Conservation (phyloP, 768 basidiomycete species). For the Clavaria fumosa region DNA sequence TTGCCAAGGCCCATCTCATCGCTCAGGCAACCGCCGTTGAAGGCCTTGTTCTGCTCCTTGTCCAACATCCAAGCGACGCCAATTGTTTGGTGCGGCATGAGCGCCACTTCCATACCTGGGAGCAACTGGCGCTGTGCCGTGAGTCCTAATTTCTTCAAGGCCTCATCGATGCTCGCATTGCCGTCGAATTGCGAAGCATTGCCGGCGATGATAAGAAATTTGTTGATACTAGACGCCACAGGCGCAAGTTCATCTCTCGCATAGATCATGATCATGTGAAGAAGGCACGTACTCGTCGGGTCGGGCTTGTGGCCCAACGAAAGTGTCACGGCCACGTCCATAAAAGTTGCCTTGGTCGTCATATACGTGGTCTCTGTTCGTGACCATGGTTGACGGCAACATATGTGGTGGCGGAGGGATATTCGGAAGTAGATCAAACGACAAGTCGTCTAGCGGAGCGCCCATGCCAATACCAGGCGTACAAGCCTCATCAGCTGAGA, state of each 20-base stretch:
- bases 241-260: constrained; percentile 3
- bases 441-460: constrained; percentile 12
- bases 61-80: constrained; percentile 49
- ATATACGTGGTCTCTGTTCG: too few species aligned
- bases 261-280: neutral
- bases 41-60: constrained; percentile 22
- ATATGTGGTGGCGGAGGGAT: constrained; percentile 15
- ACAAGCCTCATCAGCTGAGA: constrained; percentile 6
- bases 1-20: constrained; percentile 54
- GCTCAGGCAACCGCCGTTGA: constrained; percentile 34
- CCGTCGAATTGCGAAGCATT: constrained; percentile 45
- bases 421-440: constrained; percentile 9
- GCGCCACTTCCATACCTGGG: constrained; percentile 40
- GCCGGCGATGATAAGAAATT: constrained; percentile 38
- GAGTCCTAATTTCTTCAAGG: constrained; percentile 38
- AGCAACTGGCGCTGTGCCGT: constrained; percentile 29
- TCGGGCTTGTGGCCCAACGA: constrained; percentile 29
- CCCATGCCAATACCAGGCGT: constrained; percentile 10
- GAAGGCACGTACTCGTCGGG: constrained; percentile 41
- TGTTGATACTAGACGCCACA: constrained; percentile 27
- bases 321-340: constrained; percentile 31
- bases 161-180: constrained; percentile 42
- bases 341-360: constrained; percentile 33
- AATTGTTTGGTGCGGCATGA: constrained; percentile 60
- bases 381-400: constrained; percentile 11